phyloP scores from a whole-genome alignment of 768 basidiomycete genomes.

The Macrolepiota dolichaula region DNA sequence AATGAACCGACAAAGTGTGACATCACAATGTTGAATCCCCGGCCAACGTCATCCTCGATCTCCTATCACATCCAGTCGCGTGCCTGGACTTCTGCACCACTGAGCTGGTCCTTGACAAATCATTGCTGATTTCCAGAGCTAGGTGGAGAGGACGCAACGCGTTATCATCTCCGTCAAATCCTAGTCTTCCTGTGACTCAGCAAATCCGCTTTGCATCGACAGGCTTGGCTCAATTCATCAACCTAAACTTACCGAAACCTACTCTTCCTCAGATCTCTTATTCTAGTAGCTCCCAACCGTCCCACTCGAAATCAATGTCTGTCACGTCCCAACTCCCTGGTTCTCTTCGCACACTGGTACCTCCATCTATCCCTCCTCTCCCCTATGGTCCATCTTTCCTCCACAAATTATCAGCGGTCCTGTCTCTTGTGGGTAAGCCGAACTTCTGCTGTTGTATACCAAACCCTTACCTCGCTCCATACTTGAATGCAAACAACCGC shows the following conservation, averaged over 20 bases:
- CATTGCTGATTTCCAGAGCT: too few species aligned
- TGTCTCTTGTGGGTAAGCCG: not conserved
- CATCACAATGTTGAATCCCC: too few species aligned
- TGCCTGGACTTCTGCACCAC: too few species aligned
- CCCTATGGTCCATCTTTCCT: constrained; percentile 79
- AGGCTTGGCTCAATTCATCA: too few species aligned
- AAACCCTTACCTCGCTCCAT: not conserved
- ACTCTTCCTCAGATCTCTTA: not conserved
- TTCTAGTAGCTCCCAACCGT: not conserved
- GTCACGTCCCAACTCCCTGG: not conserved
- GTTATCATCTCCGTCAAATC: not conserved
- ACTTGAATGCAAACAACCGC: constrained; percentile 54
- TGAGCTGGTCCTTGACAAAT: too few species aligned
- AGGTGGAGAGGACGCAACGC: too few species aligned
- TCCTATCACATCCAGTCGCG: too few species aligned
- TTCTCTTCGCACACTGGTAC: not conserved
- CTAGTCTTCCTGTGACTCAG: not conserved
- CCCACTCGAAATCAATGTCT: not conserved
- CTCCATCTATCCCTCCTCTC: not conserved
- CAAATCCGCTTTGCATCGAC: not conserved
- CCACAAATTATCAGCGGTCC: constrained; percentile 40
- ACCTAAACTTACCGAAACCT: not conserved
- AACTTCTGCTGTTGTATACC: not conserved
- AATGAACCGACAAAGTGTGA: too few species aligned
- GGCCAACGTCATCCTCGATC: too few species aligned